Base-by-base conservation (phyloP, 2,329 filamentous ascomycete genomes). In the Penicillium sp. region DNA sequence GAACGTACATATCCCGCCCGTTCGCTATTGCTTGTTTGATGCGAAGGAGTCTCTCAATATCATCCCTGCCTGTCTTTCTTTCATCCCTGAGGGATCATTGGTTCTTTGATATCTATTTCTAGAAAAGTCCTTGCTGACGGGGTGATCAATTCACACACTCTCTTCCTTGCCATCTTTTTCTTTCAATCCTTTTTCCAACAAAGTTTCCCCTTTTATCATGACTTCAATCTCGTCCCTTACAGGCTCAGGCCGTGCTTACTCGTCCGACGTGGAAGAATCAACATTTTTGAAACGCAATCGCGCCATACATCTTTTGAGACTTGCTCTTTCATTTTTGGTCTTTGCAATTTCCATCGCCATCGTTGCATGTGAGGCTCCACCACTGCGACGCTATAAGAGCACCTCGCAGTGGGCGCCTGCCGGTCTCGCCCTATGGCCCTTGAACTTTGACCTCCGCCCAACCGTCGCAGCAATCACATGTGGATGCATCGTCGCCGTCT, bases 361-460 rank as follows among this genome's bases (percentile, higher is more conserved):
- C 10, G 63, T 76, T 31, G 71, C 63, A 14, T 74, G 71, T 52
- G 72, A 76, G 55, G 70, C 66, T 6, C 67, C 72, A n/a, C 69
- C 75, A 21, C 61, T 75, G n/a, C 67, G 65, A 4, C 69, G 73
- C 45, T 77, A 78, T 57, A 69, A 69, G 13, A 51, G 56, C 13
- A 77, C 76, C 4, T 64, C 65, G n/a, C 58, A 67, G 18, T 75
- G 69, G 55, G 64, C 66, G 8, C 56, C 62, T 21, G 63, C 66
- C 14, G 67, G 71, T 40, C 61, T 79, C 5, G 64, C 68, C 21
- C 65, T 78, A 1, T 79, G 76, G 76, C 76, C 76, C 3, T 51
- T 70, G 52, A 73, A 77, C 52, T 59, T 78, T 44, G 75, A 78
- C 54, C 31, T 75, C 10, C 70, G 73, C 21, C 75, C 75, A 11